Evolutionary conservation across 1,139 yeast genomes (phyloP), one percentile per base, ranked within the genome.

Genomic region (Blastobotrys aristatus): DNA sequence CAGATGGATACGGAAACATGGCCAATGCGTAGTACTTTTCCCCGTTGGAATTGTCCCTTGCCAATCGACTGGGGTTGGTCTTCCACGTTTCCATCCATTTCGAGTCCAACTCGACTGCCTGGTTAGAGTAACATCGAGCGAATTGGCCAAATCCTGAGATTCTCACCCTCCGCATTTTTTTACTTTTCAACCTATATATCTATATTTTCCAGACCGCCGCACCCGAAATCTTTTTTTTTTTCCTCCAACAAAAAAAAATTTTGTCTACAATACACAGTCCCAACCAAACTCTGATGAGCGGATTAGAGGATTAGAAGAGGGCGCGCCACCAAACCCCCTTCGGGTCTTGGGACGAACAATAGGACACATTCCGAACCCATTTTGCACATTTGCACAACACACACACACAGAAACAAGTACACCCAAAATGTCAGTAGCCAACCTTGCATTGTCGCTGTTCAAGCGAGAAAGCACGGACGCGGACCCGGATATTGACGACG

Each of bases 1-100:
- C 98, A 0, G 96, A 87, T 0, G 98, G 98, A 59, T 92, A 92
- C 0, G 98, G 98, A 62, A 92, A 92, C 96, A 87, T 87, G 0
- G 95, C 76, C 37, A 90, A 70, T 18, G 85, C 77, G 64, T 82
- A 90, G 62, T 79, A 82, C 26, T 78, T 71, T 22, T 68, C 65
- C 10, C 68, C 64, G 2, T 58, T 50, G 1, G 57, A 43, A 26
- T 21, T 18, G 20, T 44, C 47, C n/a, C 61, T 38, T 38, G 43
- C 52, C 13, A 13, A 43, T 26, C 63, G 49, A 2, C 63, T 51
- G n/a, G 61, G 62, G 6, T 41, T 18, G 11, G 2, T 48, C 27
- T 31, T 51, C 69, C 69, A 65, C 10, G 48, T 44, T 6, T 53
- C 45, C 2, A 49, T 43, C 71, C 71, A 67, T 55, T 67, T 67